These are phyloP conservation scores for Triangularia verruculosa DNA, from an alignment of 2,329 filamentous ascomycete genomes.

Conservation along the genomic window DNA sequence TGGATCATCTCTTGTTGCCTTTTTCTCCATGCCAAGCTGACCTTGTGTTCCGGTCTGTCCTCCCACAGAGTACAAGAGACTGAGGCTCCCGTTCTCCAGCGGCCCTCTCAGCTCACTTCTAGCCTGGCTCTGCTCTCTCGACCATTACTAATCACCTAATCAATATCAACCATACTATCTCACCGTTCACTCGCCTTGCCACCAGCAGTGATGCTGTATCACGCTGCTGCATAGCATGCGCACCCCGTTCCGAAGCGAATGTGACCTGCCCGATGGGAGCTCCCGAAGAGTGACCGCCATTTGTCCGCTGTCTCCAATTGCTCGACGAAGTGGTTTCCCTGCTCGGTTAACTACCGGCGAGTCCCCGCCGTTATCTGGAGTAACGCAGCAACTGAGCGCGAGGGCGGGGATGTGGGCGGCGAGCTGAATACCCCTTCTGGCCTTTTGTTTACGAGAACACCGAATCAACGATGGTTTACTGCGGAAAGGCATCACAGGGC, in stretches of 20 bases:
- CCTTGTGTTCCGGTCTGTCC: neutral
- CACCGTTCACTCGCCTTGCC: neutral
- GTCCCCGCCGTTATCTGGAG: slow-evolving; percentile 10
- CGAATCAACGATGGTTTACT: slow-evolving; percentile 48
- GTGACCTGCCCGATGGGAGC: slow-evolving; percentile 7
- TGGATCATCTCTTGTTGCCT: neutral
- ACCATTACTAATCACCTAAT: neutral
- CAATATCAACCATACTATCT: neutral
- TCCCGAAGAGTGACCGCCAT: slow-evolving; percentile 14
- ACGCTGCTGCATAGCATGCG: slow-evolving; percentile 5
- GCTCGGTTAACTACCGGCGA: slow-evolving; percentile 26
- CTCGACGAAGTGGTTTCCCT: slow-evolving; percentile 29
- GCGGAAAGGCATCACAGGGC: slow-evolving; percentile 54
- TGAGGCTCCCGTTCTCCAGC: neutral
- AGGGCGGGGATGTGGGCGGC: slow-evolving; percentile 14
- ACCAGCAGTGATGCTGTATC: slow-evolving; percentile 6
- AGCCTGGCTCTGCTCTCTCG: no score
- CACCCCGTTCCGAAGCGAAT: slow-evolving; percentile 15
- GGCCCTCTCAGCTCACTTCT: neutral
- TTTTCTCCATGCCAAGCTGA: neutral
- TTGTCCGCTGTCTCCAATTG: slow-evolving; percentile 16
- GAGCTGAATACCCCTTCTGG: slow-evolving; percentile 17
- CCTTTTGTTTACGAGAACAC: neutral
- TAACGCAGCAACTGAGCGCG: slow-evolving; percentile 2
- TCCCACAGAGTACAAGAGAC: neutral